phyloP scores from a whole-genome alignment of 2,329 filamentous ascomycete species.

The Aciculosporium take region DNA sequence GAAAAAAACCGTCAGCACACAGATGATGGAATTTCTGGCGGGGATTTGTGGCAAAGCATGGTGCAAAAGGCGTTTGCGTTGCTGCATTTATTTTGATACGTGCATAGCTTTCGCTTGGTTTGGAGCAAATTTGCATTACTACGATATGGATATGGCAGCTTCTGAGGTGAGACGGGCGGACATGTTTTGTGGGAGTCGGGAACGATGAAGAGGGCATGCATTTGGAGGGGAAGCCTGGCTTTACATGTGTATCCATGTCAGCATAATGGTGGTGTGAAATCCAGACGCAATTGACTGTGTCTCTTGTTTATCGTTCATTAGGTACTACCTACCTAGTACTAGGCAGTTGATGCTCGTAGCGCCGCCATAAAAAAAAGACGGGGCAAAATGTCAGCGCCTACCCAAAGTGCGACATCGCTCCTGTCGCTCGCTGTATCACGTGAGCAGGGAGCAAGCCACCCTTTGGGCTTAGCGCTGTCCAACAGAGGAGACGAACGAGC shows the following conservation, averaged over 20 bases:
- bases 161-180: background rate
- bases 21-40: slow-evolving; percentile 17
- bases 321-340: too few relatives aligned
- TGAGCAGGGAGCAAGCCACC: slow-evolving; percentile 12
- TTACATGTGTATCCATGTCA: too few relatives aligned
- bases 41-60: slow-evolving; percentile 20
- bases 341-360: slow-evolving; percentile 8
- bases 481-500: slow-evolving; percentile 28
- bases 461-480: slow-evolving; percentile 19
- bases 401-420: background rate
- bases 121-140: slow-evolving; percentile 15
- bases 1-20: slow-evolving; percentile 2
- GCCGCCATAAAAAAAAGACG: too few relatives aligned
- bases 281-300: too few relatives aligned
- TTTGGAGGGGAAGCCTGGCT: too few relatives aligned
- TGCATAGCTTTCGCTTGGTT: background rate
- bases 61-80: slow-evolving; percentile 23
- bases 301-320: too few relatives aligned
- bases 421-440: slow-evolving; percentile 11
- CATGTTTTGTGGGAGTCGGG: background rate
- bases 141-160: slow-evolving; percentile 6
- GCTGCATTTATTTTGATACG: slow-evolving; percentile 15
- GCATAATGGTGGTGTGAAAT: too few relatives aligned
- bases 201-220: background rate
- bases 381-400: background rate